Base-by-base conservation (phyloP, 768 basidiomycete species). In the Trametes elegans region DNA sequence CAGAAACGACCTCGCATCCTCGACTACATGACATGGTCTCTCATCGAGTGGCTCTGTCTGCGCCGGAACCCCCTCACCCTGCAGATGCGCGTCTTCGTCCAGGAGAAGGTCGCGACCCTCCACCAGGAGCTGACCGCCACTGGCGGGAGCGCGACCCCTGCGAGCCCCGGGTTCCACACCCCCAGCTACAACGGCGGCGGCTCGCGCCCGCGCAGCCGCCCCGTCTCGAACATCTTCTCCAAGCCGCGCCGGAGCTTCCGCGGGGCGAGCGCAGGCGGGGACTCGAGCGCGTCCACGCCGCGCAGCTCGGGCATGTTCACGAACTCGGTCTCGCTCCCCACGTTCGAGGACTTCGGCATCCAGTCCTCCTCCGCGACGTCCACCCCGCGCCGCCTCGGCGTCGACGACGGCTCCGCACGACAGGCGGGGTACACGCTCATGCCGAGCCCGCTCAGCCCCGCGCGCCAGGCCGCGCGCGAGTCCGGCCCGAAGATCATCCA, bases 21-120 rank as follows among this genome's bases (percentile, higher is more conserved):
- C 5, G 89, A 91, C 66, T 90, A 88, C 60, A 70, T 81, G 8
- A 72, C 85, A 1, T 90, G 88, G 88, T 90, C 88, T 3, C 66
- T 84, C 26, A 69, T 90, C 24, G 85, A 89, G 62, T 75, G 87
- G 49, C 66, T 87, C 16, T 86, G 82, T 58, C 75, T 81, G 1
- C 80, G 78, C 62, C 77, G 85, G 16, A 82, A 72, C 34, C 87
- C 88, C 0, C 74, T 91, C 26, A 71, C 79, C 48, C 70, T 86
- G 26, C 87, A 88, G 59, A 75, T 90, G 70, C 84, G 84, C 23
- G 69, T 82, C 3, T 78, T 88, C 54, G 71, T 80, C n/a, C 79
- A 80, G 60, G 85, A 87, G 67, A 87, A 85, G 61, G 74, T 86
- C 1, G 71, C 76, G 0, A 64, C 71, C 11, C 69, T 90, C 7